A percentile compares a stretch with the other conserved stretches of the same genome.
These are phyloP conservation scores for Funneliformis caledonium DNA, from an alignment of 371 early-diverging fungal genomes.

Conservation along the genomic window DNA sequence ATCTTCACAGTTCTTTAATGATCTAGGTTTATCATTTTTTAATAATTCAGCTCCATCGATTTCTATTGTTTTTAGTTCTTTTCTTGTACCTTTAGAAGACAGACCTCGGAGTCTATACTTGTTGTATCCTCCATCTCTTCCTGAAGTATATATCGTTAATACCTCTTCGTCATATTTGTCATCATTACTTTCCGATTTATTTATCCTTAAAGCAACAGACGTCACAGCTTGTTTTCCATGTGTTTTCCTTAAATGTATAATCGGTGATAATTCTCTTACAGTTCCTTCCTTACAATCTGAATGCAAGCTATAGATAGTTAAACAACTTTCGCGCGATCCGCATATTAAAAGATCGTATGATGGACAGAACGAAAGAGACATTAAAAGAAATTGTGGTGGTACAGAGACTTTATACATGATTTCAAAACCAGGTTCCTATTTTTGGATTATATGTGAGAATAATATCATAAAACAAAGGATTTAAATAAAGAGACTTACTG, in stretches of 20 bases:
- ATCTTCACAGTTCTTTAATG: conserved; percentile 34
- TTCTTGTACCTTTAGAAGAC: neutral
- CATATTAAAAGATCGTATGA: conserved; percentile 56
- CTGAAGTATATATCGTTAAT: conserved; percentile 65
- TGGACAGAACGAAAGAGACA: conserved; percentile 55
- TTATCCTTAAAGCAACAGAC: conserved; percentile 49
- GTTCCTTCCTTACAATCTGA: neutral
- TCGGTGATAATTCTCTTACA: conserved; percentile 15
- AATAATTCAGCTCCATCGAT: neutral
- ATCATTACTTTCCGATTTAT: conserved; percentile 44
- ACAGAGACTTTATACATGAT: conserved; percentile 53
- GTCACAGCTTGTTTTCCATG: conserved; percentile 63
- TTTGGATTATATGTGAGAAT: neutral
- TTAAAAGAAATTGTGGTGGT: conserved; percentile 56
- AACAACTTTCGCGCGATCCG: conserved; percentile 66
- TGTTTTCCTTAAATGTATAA: conserved; percentile 50
- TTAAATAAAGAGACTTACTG: conserved; percentile 42
- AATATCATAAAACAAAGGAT: neutral
- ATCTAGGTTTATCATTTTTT: neutral
- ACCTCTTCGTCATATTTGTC: conserved; percentile 47
- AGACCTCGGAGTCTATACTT: conserved; percentile 60
- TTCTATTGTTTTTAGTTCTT: conserved; percentile 32
- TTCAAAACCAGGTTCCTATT: conserved; percentile 45
- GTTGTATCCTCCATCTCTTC: conserved; percentile 72
- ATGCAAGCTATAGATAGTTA: conserved; percentile 54